A percentile compares a stretch with the other conserved stretches of the same genome.
Evolutionary conservation across 2,329 filamentous ascomycete species (phyloP).

Genomic region (Sporothrix pallida): DNA sequence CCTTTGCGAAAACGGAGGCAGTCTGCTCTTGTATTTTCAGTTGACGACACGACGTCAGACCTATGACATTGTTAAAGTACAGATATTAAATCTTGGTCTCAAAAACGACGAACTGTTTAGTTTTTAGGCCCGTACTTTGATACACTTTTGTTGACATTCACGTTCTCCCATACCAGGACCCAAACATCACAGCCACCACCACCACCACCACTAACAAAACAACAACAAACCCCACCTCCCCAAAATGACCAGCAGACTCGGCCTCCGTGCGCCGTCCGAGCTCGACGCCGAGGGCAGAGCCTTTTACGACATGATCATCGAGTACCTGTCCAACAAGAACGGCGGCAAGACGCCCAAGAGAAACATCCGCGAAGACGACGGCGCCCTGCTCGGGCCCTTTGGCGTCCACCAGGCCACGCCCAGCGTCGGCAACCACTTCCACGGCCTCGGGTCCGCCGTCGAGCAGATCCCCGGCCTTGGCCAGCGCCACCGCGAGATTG

Average conservation of each 20-base stretch:
- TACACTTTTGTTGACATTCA: no score
- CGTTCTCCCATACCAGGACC: no score
- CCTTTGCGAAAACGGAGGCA: no score
- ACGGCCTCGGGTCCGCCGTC: conserved; percentile 2
- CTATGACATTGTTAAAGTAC: no score
- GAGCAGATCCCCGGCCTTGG: not conserved
- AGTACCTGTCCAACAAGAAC: not conserved
- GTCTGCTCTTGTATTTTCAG: no score
- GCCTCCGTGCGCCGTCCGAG: not conserved
- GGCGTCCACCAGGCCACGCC: conserved; percentile 17
- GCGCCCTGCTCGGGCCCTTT: conserved; percentile 13
- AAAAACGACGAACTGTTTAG: no score
- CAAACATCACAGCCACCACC: no score
- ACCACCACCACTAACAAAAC: not conserved
- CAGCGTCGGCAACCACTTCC: conserved; percentile 7
- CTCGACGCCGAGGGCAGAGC: conserved; percentile 7
- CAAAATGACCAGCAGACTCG: not conserved
- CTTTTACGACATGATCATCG: conserved; percentile 17
- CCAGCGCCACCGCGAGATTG: conserved; percentile 2
- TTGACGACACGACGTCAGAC: no score
- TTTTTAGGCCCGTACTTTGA: no score
- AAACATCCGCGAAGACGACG: not conserved
- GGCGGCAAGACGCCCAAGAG: not conserved
- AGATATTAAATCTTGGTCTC: no score
- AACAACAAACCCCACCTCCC: not conserved